A percentile compares a stretch with the other conserved stretches of the same genome.
phyloP scores from a whole-genome alignment of 331 rosid species.

The Prunus yedoensis region DNA sequence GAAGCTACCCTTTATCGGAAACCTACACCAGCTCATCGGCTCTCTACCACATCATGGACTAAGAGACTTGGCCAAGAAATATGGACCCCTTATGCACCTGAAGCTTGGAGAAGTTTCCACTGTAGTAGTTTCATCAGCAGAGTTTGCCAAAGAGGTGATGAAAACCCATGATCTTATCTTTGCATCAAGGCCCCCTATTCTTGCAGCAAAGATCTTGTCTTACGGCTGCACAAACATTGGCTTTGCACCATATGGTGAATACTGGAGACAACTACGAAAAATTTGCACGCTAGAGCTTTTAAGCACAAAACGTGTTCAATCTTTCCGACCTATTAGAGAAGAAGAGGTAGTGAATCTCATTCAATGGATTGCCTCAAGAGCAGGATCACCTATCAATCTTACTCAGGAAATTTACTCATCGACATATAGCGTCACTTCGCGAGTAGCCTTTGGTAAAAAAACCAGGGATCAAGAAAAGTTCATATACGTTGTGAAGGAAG shows the following conservation, averaged over 20 bases:
- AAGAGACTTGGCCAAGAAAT: too few relatives aligned
- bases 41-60: too few relatives aligned
- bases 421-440: slow-evolving; percentile 1
- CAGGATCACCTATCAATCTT: neutral
- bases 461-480: neutral
- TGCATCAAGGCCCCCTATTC: too few relatives aligned
- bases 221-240: too few relatives aligned
- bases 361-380: neutral
- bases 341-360: slow-evolving; percentile 1
- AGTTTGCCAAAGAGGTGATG: too few relatives aligned
- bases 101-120: too few relatives aligned
- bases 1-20: too few relatives aligned
- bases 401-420: neutral
- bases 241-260: slow-evolving; percentile 5
- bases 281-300: neutral
- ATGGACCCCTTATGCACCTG: too few relatives aligned
- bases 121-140: too few relatives aligned
- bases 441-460: neutral
- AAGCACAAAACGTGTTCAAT: neutral
- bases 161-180: too few relatives aligned
- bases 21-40: too few relatives aligned
- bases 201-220: too few relatives aligned
- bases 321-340: neutral
- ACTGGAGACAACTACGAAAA: slow-evolving; percentile 12
- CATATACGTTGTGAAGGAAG: neutral